These are phyloP conservation scores for Parachaetomium inaequale DNA, from an alignment of 495 filamentous ascomycete genomes.

Conservation along the genomic window DNA sequence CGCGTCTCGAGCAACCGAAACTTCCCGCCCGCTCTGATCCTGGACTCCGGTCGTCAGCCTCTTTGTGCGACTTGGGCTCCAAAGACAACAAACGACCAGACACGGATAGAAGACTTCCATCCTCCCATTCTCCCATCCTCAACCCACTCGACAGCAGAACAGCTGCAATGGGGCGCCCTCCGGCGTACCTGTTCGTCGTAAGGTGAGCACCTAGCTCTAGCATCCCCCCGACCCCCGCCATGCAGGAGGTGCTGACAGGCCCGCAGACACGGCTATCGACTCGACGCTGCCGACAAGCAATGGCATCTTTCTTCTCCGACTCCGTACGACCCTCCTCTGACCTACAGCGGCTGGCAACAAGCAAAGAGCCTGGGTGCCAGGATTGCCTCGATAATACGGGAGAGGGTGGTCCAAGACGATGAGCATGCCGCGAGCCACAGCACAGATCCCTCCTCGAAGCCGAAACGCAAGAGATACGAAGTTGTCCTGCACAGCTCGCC, in stretches of 20 bases:
- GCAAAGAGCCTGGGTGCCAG: conserved; percentile 71
- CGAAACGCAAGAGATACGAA: conserved; percentile 60
- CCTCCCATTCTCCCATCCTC: not conserved
- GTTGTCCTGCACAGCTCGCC: conserved; percentile 89
- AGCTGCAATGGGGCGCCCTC: conserved; percentile 44
- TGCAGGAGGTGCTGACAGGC: not conserved
- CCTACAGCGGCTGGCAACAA: conserved; percentile 91
- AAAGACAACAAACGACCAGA: too few relatives aligned
- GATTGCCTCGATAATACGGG: conserved; percentile 69
- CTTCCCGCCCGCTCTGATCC: too few relatives aligned
- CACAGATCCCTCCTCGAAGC: conserved; percentile 15
- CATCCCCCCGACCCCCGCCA: not conserved
- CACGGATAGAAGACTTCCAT: not conserved
- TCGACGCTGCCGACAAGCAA: conserved; percentile 88
- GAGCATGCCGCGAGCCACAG: conserved; percentile 29
- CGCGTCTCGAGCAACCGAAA: too few relatives aligned
- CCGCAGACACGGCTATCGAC: conserved; percentile 78
- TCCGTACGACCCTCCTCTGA: conserved; percentile 93
- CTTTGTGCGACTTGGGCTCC: too few relatives aligned
- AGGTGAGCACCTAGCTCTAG: conserved; percentile 59
- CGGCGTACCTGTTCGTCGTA: conserved; percentile 66
- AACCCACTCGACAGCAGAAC: not conserved
- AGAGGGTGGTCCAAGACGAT: conserved; percentile 37
- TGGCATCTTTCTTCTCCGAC: conserved; percentile 95
- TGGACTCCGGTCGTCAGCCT: too few relatives aligned